These are phyloP conservation scores for Pholiota adiposa DNA, from an alignment of 1,284 basidiomycete genomes.

Conservation along the genomic window DNA sequence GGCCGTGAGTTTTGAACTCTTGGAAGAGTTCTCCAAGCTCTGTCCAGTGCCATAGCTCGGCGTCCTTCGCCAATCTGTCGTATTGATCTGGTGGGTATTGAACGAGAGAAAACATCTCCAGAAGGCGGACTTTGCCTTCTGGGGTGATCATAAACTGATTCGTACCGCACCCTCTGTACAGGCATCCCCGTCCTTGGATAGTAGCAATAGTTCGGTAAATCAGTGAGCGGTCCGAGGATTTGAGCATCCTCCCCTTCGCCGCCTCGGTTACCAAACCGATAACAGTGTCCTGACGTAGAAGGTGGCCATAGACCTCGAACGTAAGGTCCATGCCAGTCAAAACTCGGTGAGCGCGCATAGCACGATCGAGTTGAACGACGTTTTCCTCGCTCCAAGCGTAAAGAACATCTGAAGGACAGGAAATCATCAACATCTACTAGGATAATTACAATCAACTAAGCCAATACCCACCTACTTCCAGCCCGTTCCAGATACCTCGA, in stretches of 20 bases:
- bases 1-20: conserved; percentile 17
- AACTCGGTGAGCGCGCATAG: conserved; percentile 37
- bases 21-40: conserved; percentile 23
- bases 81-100: conserved; percentile 11
- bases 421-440: too few relatives aligned
- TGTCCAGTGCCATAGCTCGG: conserved; percentile 27
- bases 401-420: conserved; percentile 34
- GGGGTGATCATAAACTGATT: conserved; percentile 29
- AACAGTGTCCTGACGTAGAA: conserved; percentile 41
- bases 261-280: conserved; percentile 51
- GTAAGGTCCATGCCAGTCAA: conserved; percentile 44
- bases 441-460: too few relatives aligned
- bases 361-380: conserved; percentile 33
- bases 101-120: conserved; percentile 22
- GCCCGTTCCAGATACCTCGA: conserved; percentile 36
- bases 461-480: conserved; percentile 35
- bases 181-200: conserved; percentile 39
- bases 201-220: conserved; percentile 46
- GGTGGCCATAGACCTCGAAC: conserved; percentile 48
- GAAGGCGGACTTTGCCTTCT: conserved; percentile 36
- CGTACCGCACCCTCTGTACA: conserved; percentile 25
- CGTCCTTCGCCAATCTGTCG: conserved; percentile 22
- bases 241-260: conserved; percentile 40
- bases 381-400: conserved; percentile 35
- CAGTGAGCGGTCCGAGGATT: conserved; percentile 40